Percentiles rank a stretch among this genome's conserved stretches.
Evolutionary conservation across 2,329 filamentous ascomycete species (phyloP).

Genomic region (Trichophyton simii): DNA sequence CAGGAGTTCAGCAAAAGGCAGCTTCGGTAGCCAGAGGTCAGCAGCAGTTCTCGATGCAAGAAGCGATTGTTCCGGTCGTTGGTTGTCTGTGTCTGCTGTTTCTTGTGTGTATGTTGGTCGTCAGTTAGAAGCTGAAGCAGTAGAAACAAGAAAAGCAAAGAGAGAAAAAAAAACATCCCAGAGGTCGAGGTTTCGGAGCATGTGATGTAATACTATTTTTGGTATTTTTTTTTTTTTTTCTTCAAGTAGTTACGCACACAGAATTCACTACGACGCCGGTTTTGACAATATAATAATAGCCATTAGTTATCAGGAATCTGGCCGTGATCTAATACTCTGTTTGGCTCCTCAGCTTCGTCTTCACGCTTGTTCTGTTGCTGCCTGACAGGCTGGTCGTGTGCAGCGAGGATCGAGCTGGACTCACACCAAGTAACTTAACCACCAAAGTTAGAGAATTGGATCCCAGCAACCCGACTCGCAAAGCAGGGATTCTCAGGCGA

Average conservation of each 20-base stretch:
- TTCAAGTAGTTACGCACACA: background rate
- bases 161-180: background rate
- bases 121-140: background rate
- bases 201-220: constrained; percentile 4
- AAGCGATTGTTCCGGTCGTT: background rate
- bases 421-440: background rate
- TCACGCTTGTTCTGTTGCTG: background rate
- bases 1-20: background rate
- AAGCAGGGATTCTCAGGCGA: background rate
- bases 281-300: too few species aligned
- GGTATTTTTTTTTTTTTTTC: background rate
- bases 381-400: background rate
- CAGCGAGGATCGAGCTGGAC: background rate
- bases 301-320: too few species aligned
- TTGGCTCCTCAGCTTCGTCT: background rate
- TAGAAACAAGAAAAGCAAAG: background rate
- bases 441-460: background rate
- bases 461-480: background rate
- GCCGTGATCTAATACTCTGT: too few species aligned
- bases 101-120: background rate
- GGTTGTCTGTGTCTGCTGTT: too few species aligned
- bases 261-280: too few species aligned
- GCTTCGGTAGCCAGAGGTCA: background rate
- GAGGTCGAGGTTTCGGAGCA: background rate
- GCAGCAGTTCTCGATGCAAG: background rate